These are phyloP conservation scores for Amanita exitialis DNA, from an alignment of 768 basidiomycete species.

Conservation along the genomic window DNA sequence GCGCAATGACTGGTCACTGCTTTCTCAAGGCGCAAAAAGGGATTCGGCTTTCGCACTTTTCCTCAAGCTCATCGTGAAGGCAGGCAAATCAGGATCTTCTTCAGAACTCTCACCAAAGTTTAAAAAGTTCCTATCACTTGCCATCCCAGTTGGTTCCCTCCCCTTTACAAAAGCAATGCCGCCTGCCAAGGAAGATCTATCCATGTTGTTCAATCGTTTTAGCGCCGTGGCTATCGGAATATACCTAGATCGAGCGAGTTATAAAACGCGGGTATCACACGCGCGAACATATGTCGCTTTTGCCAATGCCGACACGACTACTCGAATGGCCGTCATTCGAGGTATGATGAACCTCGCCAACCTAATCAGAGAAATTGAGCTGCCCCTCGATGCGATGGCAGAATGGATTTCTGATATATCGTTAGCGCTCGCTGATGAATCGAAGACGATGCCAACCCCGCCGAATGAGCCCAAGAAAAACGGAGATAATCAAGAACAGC, in stretches of 20 bases:
- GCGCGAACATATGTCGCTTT: slow-evolving; percentile 64
- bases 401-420: slow-evolving; percentile 61
- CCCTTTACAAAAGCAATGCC: slow-evolving; percentile 46
- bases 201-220: slow-evolving; percentile 78
- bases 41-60: slow-evolving; percentile 78
- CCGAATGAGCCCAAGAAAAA: slow-evolving; percentile 2
- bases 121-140: slow-evolving; percentile 63
- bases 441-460: slow-evolving; percentile 20
- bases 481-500: slow-evolving; percentile 7
- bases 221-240: slow-evolving; percentile 62
- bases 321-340: slow-evolving; percentile 63
- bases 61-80: slow-evolving; percentile 71
- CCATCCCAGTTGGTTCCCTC: slow-evolving; percentile 62
- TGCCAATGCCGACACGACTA: slow-evolving; percentile 47
- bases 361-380: slow-evolving; percentile 39
- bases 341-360: slow-evolving; percentile 64
- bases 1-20: slow-evolving; percentile 39
- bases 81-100: slow-evolving; percentile 23
- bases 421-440: slow-evolving; percentile 43
- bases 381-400: slow-evolving; percentile 34
- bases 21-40: slow-evolving; percentile 34
- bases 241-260: slow-evolving; percentile 45
- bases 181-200: slow-evolving; percentile 45
- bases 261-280: slow-evolving; percentile 46
- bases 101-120: slow-evolving; percentile 29